phyloP scores from a whole-genome alignment of 176 grass and related monocot genomes.

The Carex parvula region DNA sequence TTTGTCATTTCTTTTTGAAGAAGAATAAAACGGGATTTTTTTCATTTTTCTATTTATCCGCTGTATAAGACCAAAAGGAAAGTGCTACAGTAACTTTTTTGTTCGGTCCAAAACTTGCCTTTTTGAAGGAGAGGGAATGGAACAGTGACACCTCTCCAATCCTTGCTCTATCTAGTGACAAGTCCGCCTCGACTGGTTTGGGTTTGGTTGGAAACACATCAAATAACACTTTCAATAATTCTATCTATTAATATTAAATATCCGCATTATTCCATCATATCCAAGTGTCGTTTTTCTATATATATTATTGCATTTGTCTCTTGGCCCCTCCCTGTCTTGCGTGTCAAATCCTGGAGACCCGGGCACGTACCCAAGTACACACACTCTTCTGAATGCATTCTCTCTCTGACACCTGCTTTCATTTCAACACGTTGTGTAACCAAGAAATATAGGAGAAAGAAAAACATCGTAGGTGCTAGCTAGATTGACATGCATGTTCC shows the following conservation, averaged over 20 bases:
- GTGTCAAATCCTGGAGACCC: constrained; percentile 39
- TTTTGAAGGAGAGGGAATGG: not conserved
- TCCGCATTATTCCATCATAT: not conserved
- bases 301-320: too few relatives aligned
- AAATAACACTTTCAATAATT: not conserved
- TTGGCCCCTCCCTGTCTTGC: not conserved
- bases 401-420: not conserved
- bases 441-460: too few relatives aligned
- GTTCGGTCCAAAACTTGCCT: constrained; percentile 10
- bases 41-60: too few relatives aligned
- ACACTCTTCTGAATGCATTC: not conserved
- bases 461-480: too few relatives aligned
- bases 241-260: not conserved
- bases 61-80: not conserved
- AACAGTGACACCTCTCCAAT: not conserved
- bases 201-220: constrained; percentile 19
- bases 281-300: not conserved
- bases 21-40: too few relatives aligned
- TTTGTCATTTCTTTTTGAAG: too few relatives aligned
- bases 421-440: not conserved
- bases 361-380: not conserved
- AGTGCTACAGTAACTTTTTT: constrained; percentile 6
- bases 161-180: not conserved
- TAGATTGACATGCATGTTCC: too few relatives aligned
- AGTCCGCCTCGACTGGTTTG: not conserved